Base-by-base conservation (phyloP, 2,329 filamentous ascomycete species). In the Paracoccidioides brasiliensis region DNA sequence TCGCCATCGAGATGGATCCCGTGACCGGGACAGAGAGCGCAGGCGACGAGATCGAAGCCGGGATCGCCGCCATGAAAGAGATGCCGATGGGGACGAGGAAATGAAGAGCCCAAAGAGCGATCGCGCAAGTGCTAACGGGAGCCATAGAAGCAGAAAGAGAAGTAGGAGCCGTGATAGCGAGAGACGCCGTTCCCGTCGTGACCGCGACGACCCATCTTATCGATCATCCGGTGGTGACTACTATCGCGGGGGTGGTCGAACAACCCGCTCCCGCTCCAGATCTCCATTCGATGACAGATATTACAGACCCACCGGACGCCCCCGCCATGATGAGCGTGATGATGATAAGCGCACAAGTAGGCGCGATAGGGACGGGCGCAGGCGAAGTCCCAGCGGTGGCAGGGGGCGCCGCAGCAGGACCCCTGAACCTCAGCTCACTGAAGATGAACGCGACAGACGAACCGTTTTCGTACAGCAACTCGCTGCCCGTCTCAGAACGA, bases 401-500 rank as follows among this genome's bases (percentile, higher is more conserved):
- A 70, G 69, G 22, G 22, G 22, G 62, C 67, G 72, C 64, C 49
- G 61, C 58, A 70, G 66, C 63, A 78, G 76, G 62, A 77, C 77
- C 33, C 73, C 73, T 37, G 83, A 85, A 54, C 85, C 89, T 33
- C 83, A 87, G 67, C 82, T 87, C 58, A 95, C 87, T 65, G 90
- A 96, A 71, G 93, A 97, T 73, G 93, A 98, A 74, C 86, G 91
- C 67, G 93, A 98, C 75, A 86, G 89, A 64, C 87, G 93, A 66
- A 98, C 94, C 57, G 89, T 98, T 57, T 98, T 98, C 69, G 93
- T 98, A 55, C 93, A 98, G 77, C 93, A 98, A 74, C 85, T 98
- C 68, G 93, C 93, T 63, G 90, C 90, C 63, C 88, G 93, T 67
- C 80, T 97, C 61, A 85, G 91, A 64, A 95, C 88, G 55, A 90